Conservation (phyloP, 768 basidiomycete genomes). For the Agrocybe pediades region DNA sequence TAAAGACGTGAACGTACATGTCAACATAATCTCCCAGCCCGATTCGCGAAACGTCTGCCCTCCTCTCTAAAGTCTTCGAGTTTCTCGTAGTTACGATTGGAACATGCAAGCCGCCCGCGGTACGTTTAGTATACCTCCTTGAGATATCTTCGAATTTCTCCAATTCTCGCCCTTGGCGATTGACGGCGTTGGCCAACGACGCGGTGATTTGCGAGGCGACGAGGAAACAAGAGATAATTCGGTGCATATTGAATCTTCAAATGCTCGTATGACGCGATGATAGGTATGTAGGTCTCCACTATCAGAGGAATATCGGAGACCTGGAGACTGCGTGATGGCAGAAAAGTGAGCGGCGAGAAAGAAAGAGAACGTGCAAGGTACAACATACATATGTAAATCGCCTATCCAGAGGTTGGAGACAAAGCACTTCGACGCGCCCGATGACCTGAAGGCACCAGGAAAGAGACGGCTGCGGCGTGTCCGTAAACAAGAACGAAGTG, state of each 20-base stretch:
- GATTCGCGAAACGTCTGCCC: constrained; percentile 38
- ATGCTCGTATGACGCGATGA: neutral
- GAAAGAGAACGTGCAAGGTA: no score
- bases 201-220: neutral
- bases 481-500: no score
- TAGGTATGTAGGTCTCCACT: neutral
- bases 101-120: constrained; percentile 36
- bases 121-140: constrained; percentile 25
- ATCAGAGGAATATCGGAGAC: no score
- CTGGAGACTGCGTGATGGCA: neutral
- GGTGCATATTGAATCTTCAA: neutral
- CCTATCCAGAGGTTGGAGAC: no score
- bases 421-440: no score
- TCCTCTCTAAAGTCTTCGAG: constrained; percentile 21
- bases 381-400: no score
- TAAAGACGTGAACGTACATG: constrained; percentile 44
- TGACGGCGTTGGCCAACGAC: neutral
- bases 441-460: neutral
- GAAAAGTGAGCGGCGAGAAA: no score
- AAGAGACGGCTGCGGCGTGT: no score
- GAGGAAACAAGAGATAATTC: neutral
- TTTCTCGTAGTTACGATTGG: constrained; percentile 31
- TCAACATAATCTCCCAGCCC: constrained; percentile 66
- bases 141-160: constrained; percentile 24
- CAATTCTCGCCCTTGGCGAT: neutral